A percentile compares a stretch with the other conserved stretches of the same genome.
phyloP scores from a whole-genome alignment of 768 basidiomycete genomes.

The Tubosaeta sp. region DNA sequence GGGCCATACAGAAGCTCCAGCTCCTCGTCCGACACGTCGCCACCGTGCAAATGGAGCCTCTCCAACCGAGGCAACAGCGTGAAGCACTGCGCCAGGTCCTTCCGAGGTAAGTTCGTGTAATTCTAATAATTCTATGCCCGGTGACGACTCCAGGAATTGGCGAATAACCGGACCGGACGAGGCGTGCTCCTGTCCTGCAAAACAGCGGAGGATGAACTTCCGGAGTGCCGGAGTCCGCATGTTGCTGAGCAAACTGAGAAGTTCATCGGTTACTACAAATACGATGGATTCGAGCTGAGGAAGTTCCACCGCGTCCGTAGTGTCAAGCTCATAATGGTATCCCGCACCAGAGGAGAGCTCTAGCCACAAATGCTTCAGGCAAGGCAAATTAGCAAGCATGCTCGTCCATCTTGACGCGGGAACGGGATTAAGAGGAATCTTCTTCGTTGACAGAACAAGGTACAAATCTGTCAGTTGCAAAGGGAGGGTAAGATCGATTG shows the following conservation, averaged over 20 bases:
- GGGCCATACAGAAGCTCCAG: conserved; percentile 37
- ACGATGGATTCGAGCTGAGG: conserved; percentile 28
- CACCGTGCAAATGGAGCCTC: conserved; percentile 53
- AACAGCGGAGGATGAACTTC: conserved; percentile 39
- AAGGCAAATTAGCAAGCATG: conserved; percentile 37
- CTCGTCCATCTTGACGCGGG: conserved; percentile 22
- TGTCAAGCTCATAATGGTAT: conserved; percentile 18
- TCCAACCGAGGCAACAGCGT: conserved; percentile 36
- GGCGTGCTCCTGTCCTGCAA: conserved; percentile 16
- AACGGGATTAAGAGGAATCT: conserved; percentile 15
- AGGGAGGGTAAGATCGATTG: conserved; percentile 38
- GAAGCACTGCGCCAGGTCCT: conserved; percentile 36
- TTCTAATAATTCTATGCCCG: conserved; percentile 41
- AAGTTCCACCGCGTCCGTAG: conserved; percentile 12
- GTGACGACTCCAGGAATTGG: conserved; percentile 27
- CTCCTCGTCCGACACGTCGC: conserved; percentile 49
- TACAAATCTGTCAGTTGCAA: conserved; percentile 33
- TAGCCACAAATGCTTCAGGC: conserved; percentile 40
- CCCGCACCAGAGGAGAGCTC: conserved; percentile 31
- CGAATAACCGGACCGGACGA: conserved; percentile 27
- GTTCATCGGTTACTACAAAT: conserved; percentile 28
- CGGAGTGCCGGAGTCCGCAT: conserved; percentile 35
- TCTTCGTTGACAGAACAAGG: conserved; percentile 28
- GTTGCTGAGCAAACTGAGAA: conserved; percentile 27
- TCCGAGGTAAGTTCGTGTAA: conserved; percentile 43